Evolutionary conservation across 306 rosid species (phyloP).

Genomic region (Pterocarpus santalinus): DNA sequence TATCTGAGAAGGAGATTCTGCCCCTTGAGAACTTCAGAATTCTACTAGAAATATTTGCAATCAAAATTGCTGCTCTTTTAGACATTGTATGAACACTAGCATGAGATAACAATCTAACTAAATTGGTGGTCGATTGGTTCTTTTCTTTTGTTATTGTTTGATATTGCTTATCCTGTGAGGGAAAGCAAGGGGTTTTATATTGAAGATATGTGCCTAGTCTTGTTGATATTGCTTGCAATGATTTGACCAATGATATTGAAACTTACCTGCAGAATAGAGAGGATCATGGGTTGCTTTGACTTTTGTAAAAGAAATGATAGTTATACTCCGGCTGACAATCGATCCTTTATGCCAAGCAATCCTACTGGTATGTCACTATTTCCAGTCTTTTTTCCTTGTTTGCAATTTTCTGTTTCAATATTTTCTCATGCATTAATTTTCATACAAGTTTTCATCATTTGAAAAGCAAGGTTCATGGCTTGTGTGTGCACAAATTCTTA

Average conservation of each 20-base stretch:
- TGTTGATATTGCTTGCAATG: conserved; percentile 23
- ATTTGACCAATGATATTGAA: conserved; percentile 19
- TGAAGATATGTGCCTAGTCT: conserved; percentile 18
- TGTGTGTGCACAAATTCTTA: not conserved
- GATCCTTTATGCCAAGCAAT: conserved; percentile 50
- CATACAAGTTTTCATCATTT: not conserved
- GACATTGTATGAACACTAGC: too few relatives aligned
- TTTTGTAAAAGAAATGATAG: conserved; percentile 68
- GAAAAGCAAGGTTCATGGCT: not conserved
- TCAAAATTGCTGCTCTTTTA: too few relatives aligned
- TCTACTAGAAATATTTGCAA: too few relatives aligned
- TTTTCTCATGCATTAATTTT: conserved; percentile 1
- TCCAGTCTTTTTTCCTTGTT: not conserved
- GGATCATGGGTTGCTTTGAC: conserved; percentile 81
- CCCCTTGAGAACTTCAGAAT: too few relatives aligned
- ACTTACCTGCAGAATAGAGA: conserved; percentile 45
- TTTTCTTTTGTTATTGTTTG: conserved; percentile 2
- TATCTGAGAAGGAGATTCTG: conserved; percentile 15
- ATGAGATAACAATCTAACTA: too few relatives aligned
- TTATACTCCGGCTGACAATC: conserved; percentile 54
- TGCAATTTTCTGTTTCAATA: conserved; percentile 8
- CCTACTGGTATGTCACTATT: conserved; percentile 53
- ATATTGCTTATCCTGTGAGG: not conserved
- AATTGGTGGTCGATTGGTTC: not conserved
- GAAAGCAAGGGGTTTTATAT: conserved; percentile 12